Conservation (phyloP, 1,284 basidiomycete species). For the Sporisorium reilianum region DNA sequence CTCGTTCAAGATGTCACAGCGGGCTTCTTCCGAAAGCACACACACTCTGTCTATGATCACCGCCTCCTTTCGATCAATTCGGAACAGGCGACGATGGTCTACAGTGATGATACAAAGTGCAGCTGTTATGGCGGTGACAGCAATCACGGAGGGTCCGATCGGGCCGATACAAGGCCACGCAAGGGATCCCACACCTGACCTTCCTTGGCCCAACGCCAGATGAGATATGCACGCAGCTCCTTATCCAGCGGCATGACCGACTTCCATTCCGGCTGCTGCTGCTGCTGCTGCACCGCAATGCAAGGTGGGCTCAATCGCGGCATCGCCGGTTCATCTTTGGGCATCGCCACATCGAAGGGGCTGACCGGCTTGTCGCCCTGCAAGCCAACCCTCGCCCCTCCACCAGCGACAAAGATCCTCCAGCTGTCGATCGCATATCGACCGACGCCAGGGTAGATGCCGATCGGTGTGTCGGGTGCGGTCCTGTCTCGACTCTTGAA, state of each 20-base stretch:
- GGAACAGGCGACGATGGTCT: background rate
- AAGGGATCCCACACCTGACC: conserved; percentile 36
- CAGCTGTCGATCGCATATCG: conserved; percentile 46
- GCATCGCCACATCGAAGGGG: conserved; percentile 9
- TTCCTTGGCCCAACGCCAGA: conserved; percentile 45
- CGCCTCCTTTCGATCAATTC: background rate
- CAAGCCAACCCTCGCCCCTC: conserved; percentile 25
- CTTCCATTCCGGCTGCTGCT: conserved; percentile 37
- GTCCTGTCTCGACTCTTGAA: conserved; percentile 28
- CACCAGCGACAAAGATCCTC: conserved; percentile 39
- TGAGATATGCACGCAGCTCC: conserved; percentile 45
- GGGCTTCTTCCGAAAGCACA: background rate
- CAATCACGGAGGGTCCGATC: background rate
- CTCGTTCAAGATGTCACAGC: background rate
- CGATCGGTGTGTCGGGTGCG: conserved; percentile 36
- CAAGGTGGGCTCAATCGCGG: background rate
- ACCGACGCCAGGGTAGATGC: conserved; percentile 39
- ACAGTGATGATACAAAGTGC: background rate
- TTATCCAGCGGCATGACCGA: conserved; percentile 45
- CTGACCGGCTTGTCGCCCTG: conserved; percentile 23
- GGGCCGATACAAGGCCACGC: conserved; percentile 11
- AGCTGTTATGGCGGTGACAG: background rate
- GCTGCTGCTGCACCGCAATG: conserved; percentile 2
- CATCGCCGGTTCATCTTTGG: background rate
- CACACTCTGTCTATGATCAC: background rate